Evolutionary conservation across 1,284 basidiomycete genomes (phyloP), one percentile per base, ranked within the genome.

Genomic region (Bjerkandera adusta): DNA sequence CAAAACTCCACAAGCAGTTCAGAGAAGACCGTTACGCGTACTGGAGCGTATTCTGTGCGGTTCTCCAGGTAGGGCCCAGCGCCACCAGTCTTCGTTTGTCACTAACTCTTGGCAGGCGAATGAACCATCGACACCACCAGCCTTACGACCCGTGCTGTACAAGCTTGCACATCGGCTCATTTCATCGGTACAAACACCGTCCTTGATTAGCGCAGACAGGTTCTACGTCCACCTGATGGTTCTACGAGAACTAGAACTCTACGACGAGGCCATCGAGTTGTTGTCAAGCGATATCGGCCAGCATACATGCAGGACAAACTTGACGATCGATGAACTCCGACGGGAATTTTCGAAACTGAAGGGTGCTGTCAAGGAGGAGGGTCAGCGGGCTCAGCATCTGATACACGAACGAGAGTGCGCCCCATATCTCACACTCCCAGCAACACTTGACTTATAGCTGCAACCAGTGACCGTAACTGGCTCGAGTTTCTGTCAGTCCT

Each of bases 391-490:
- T 1, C 69, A 77, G 59, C 61, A 68, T 47, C 72, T 74, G 41
- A 81, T 89, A 44, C 53, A 63, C 27, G 77, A 83, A 44, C 75
- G 76, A 55, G 76, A 75, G 85, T 85, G 43, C 56, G 74, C 59
- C 11, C 45, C 38, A 40, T 34, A n/a, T n/a, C 24, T 43, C 24
- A 37, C 22, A 32, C 43, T 37, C 25, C 33, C 41, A 15, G 30
- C 40, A 39, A 34, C n/a, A n/a, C n/a, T n/a, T n/a, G n/a, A n/a
- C n/a, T n/a, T n/a, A n/a, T n/a, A n/a, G n/a, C n/a, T 39, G 21
- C 42, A 13, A 48, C n/a, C 48, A 91, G 88, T 39, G 86, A 92
- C 58, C 83, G 85, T 36, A 92, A 92, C 57, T 93, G 90, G 89
- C 71, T 89, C 11, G 89, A 92, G 57, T 89, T 92, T 60, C 62